phyloP scores from a whole-genome alignment of 2,329 filamentous ascomycete species.

The Trichoderma asperellum region DNA sequence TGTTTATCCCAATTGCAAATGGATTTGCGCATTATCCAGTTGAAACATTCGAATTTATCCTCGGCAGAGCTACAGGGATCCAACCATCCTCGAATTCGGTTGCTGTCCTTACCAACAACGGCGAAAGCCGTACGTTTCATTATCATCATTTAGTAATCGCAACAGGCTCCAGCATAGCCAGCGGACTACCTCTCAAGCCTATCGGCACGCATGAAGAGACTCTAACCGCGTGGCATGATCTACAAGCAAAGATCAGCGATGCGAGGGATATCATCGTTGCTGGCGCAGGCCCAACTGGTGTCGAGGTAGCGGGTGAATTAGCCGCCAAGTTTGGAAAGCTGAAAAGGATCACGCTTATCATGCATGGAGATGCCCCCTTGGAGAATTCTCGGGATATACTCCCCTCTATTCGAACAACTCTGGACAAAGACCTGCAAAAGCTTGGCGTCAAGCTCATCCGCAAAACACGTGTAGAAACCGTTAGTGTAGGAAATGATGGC shows the following conservation, averaged over 20 bases:
- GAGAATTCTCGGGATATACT: conserved; percentile 1
- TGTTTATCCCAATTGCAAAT: conserved; percentile 51
- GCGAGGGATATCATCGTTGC: conserved; percentile 44
- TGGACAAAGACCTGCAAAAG: conserved; percentile 35
- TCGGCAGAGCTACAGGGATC: conserved; percentile 50
- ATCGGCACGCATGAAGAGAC: conserved; percentile 51
- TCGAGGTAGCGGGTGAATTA: conserved; percentile 45
- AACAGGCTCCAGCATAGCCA: not conserved
- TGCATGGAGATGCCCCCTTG: conserved; percentile 19
- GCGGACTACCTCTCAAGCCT: conserved; percentile 58
- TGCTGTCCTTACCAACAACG: conserved; percentile 41
- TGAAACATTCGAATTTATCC: conserved; percentile 52
- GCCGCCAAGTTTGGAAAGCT: conserved; percentile 36
- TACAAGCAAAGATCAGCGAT: conserved; percentile 34
- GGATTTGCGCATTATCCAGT: conserved; percentile 51
- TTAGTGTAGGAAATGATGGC: conserved; percentile 18
- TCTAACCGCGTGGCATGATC: conserved; percentile 41
- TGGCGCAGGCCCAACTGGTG: conserved; percentile 45
- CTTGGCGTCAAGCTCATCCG: conserved; percentile 39
- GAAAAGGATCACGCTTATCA: conserved; percentile 35
- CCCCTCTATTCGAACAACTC: conserved; percentile 40
- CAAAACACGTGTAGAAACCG: conserved; percentile 37
- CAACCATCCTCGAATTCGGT: conserved; percentile 43
- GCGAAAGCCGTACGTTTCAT: conserved; percentile 39
- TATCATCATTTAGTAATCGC: conserved; percentile 49